A percentile compares a stretch with the other conserved stretches of the same genome.
Conservation (phyloP, 1,284 basidiomycete genomes). For the Austroboletus olivaceoglutinosus region DNA sequence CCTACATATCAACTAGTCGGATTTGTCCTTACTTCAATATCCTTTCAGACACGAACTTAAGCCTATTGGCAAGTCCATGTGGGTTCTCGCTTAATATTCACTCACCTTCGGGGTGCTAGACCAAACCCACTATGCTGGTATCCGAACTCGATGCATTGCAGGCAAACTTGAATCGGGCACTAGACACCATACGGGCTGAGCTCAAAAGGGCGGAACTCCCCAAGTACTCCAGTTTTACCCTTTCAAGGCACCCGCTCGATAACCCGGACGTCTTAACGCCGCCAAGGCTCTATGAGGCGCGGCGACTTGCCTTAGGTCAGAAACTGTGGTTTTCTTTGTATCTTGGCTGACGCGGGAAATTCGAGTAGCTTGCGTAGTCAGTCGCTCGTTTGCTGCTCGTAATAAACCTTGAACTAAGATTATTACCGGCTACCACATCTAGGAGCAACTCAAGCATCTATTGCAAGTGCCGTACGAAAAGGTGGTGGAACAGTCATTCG, state of each 20-base stretch:
- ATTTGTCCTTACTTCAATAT: too few species aligned
- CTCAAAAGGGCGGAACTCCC: constrained; percentile 14
- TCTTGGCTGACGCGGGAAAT: not conserved
- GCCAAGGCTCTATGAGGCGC: constrained; percentile 20
- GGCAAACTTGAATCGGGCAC: constrained; percentile 18
- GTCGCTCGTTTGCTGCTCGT: not conserved
- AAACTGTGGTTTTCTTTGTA: not conserved
- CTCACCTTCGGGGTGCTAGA: too few species aligned
- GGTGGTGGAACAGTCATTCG: constrained; percentile 11
- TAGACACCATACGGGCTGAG: constrained; percentile 24
- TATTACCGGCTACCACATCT: not conserved
- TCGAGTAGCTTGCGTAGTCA: constrained; percentile 9
- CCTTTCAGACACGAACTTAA: too few species aligned
- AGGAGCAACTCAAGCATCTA: constrained; percentile 22
- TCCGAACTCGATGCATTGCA: constrained; percentile 17
- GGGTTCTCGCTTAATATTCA: too few species aligned
- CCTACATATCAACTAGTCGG: too few species aligned
- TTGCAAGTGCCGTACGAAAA: constrained; percentile 26
- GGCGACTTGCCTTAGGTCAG: constrained; percentile 19
- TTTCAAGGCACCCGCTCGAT: constrained; percentile 25
- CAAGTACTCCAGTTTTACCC: constrained; percentile 13
- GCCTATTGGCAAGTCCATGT: too few species aligned
- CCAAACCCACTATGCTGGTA: not conserved
- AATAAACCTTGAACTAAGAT: too few species aligned
- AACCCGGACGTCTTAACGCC: constrained; percentile 14